These are phyloP conservation scores for Oryza officinalis DNA, from an alignment of 176 grass and related monocot genomes.

Conservation along the genomic window DNA sequence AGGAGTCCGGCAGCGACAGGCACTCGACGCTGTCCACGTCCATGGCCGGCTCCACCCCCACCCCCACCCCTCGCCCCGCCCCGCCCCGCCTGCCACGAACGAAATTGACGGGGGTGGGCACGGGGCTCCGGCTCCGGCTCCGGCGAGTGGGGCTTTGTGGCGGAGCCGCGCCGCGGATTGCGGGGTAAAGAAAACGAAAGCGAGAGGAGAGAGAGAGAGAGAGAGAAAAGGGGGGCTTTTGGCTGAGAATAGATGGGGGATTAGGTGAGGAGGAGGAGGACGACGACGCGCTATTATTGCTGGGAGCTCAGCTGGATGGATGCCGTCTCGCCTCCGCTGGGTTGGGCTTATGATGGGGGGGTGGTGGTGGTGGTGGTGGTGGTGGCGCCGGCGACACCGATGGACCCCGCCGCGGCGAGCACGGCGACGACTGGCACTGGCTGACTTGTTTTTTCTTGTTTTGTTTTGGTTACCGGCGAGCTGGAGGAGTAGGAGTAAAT, in stretches of 20 bases:
- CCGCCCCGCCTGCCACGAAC: no score
- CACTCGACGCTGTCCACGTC: conserved; percentile 69
- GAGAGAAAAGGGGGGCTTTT: neutral
- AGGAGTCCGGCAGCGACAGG: conserved; percentile 65
- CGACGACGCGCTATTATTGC: neutral
- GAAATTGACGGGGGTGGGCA: neutral
- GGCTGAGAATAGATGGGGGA: neutral
- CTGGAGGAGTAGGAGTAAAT: no score
- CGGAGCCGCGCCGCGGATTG: conserved; percentile 27
- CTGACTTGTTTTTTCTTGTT: neutral
- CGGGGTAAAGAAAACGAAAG: conserved; percentile 19
- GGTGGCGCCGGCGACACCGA: neutral
- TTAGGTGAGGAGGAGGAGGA: neutral
- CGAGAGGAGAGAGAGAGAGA: neutral
- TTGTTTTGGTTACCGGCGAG: no score
- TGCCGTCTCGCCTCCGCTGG: no score
- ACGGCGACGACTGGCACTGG: neutral
- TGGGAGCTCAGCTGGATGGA: no score
- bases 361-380: neutral
- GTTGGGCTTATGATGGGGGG: no score
- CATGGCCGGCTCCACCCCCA: conserved; percentile 23
- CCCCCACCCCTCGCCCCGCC: neutral
- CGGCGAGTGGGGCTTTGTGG: conserved; percentile 30
- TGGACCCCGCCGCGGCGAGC: neutral
- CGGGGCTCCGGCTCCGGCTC: neutral